Evolutionary conservation across 495 filamentous ascomycete genomes (phyloP), one percentile per base, ranked within the genome.

Genomic region (Chaetomium cochliodes): DNA sequence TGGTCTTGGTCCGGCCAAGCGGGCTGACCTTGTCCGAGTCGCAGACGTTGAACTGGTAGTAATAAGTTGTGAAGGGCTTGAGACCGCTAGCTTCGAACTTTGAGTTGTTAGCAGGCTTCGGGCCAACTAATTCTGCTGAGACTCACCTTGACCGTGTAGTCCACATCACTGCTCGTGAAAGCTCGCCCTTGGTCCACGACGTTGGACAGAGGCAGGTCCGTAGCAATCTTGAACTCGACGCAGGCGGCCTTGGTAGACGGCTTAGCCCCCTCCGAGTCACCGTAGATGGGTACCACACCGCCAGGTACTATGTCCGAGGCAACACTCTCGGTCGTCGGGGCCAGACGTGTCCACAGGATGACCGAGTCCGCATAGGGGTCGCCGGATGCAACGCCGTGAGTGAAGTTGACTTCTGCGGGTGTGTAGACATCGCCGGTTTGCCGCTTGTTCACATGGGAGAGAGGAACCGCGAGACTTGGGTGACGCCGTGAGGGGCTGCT

Each of bases 301-400:
- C 74, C 20, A 82, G 83, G 63, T 76, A 85, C 85, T 16, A 79
- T 71, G 63, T 87, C 87, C 53, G 80, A 82, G 41, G 78, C 58
- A 59, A 85, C 85, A 58, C 86, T 83, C 13, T 79, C 81, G 28
- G 60, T 64, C 37, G 78, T 77, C 26, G 87, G 88, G 7, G 85
- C 80, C n/a, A 81, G 77, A n/a, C 87, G 76, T 0, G 88, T 89
- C 87, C 87, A 90, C 0, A 90, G 78, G 60, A 90, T 86, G 2
- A 90, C 82, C 22, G 82, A 86, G 67, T 84, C 73, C 18, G 83
- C 72, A 67, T 85, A 88, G 3, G 88, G 88, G 67, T 90, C 88
- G 12, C 88, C 88, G 20, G 84, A 87, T n/a, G 88, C 87, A 13
- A 90, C 81, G 63, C 87, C 85, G 64, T 89, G 88, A 9, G 87